Evolutionary conservation across 495 filamentous ascomycete species (phyloP), one percentile per base, ranked within the genome.

Genomic region (Daldinia vernicosa): DNA sequence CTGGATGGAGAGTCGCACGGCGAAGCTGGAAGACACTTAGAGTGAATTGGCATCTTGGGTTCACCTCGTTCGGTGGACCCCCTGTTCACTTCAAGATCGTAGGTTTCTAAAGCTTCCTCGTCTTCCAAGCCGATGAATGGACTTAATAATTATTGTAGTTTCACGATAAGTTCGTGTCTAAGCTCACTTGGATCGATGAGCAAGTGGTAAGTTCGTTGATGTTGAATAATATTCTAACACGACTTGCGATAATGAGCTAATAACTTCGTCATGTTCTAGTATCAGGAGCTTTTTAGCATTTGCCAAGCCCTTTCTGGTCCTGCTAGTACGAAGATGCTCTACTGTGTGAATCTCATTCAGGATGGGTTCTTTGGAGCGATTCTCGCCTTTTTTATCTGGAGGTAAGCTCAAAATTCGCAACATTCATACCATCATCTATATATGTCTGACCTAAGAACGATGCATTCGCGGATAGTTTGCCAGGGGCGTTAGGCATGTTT

Each of bases 231-330:
- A 39, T 39, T 8, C 40, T 17, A n/a, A 19, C 17, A 28, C 6
- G 22, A 8, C 11, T 24, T 26, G 47, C 47, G 22, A 51, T 1
- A 3, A 57, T 4, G 27, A 33, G 19, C 19, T 14, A 14, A 14
- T 12, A 57, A 33, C 28, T 37, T 19, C 53, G 11, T 56, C 30
- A 15, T 37, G 11, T 27, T 66, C 26, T 9, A 92, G 89, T 96
- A 92, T 79, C 90, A 94, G 79, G 92, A 96, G 73, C 84, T 94
- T 15, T 96, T 95, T 77, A 90, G 90, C 19, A 80, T 96, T 67
- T 91, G 87, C 52, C 92, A 94, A 77, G 88, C 89, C 14, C 85
- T 94, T 19, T 88, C 90, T 0, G 93, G 93, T 0, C 92, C 93
- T 0, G 92, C 76, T 1, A 91, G 88, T 74, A 94, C 92, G 17